Percentiles rank a stretch among this genome's conserved stretches.
These are phyloP conservation scores for Calendula officinalis DNA, from an alignment of 129 eudicot species.

Conservation along the genomic window DNA sequence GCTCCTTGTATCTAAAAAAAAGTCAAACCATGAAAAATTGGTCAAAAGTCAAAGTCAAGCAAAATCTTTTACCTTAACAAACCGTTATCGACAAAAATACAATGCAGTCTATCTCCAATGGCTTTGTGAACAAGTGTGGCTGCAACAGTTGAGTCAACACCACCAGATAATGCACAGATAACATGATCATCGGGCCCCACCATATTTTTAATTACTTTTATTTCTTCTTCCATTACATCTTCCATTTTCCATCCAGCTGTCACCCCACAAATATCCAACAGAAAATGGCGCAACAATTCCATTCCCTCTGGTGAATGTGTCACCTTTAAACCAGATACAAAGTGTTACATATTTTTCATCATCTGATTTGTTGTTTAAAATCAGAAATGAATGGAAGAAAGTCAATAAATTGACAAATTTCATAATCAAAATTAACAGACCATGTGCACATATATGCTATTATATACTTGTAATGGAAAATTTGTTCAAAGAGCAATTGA, in stretches of 20 bases:
- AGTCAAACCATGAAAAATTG: not conserved
- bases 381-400: not conserved
- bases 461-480: not conserved
- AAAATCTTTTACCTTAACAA: constrained; percentile 57
- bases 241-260: constrained; percentile 87
- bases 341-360: not conserved
- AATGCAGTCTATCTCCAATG: constrained; percentile 89
- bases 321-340: constrained; percentile 45
- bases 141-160: constrained; percentile 97
- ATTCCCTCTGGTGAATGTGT: constrained; percentile 92
- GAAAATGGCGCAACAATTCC: constrained; percentile 66
- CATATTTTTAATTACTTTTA: constrained; percentile 53
- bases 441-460: not conserved
- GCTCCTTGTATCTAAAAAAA: constrained; percentile 64
- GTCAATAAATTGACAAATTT: not conserved
- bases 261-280: constrained; percentile 75
- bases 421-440: not conserved
- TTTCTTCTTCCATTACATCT: constrained; percentile 81
- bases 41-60: not conserved
- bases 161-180: constrained; percentile 94
- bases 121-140: constrained; percentile 95
- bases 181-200: constrained; percentile 87
- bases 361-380: not conserved
- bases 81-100: constrained; percentile 92
- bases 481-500: not conserved